Evolutionary conservation across 805 yeast genomes (phyloP).

Genomic region (Metahyphopichia silvanorum): DNA sequence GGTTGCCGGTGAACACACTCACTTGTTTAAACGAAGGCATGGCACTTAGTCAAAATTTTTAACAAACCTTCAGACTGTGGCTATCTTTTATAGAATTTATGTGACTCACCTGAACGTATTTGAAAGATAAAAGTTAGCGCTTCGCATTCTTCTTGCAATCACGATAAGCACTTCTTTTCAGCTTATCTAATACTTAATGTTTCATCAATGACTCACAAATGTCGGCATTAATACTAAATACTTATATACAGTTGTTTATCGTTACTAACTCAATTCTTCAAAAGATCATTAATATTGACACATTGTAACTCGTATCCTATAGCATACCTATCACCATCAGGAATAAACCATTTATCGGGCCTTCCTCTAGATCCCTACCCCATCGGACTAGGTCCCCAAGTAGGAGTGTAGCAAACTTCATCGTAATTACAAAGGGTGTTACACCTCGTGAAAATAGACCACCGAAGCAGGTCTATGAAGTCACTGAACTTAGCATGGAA

Average conservation of each 20-base stretch:
- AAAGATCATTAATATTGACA: slow-evolving; percentile 3
- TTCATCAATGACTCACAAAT: too few relatives aligned
- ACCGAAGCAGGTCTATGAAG: slow-evolving; percentile 19
- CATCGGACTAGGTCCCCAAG: slow-evolving; percentile 51
- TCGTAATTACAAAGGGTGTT: slow-evolving; percentile 38
- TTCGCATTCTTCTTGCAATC: too few relatives aligned
- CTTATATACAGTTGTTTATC: too few relatives aligned
- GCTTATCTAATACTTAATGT: too few relatives aligned
- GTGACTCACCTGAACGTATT: too few relatives aligned
- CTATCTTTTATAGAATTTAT: too few relatives aligned
- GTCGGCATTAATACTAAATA: too few relatives aligned
- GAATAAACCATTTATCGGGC: slow-evolving; percentile 3
- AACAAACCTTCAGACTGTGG: too few relatives aligned
- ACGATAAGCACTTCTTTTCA: too few relatives aligned
- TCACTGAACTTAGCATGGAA: slow-evolving; percentile 9
- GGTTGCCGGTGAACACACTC: slow-evolving; percentile 39
- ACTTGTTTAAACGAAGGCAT: slow-evolving; percentile 28
- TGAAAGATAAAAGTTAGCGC: too few relatives aligned
- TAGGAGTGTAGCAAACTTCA: slow-evolving; percentile 55
- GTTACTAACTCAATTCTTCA: too few relatives aligned
- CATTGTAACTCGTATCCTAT: slow-evolving; percentile 7
- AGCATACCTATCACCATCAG: slow-evolving; percentile 8
- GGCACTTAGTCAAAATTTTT: not conserved
- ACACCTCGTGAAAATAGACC: slow-evolving; percentile 45
- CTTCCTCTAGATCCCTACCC: slow-evolving; percentile 1